Base-by-base conservation (phyloP, 805 yeast species). In the Candida maesae region DNA sequence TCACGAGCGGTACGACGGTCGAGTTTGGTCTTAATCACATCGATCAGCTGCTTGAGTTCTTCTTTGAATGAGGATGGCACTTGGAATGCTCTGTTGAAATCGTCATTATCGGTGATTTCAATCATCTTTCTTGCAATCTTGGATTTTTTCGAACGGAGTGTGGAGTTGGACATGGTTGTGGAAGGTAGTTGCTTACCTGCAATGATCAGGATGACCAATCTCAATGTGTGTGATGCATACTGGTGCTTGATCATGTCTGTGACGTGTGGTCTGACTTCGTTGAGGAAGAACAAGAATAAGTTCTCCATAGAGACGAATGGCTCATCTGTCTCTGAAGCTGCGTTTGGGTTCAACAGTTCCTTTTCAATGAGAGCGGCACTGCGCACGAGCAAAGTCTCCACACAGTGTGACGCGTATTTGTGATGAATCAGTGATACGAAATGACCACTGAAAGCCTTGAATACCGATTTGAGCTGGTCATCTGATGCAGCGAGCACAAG, bases 41-140 rank as follows among this genome's bases (percentile, higher is more conserved):
- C 58, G 25, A 84, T 56, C 11, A 83, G 47, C 15, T 72, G 73
- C 36, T 68, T 69, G 39, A 88, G 64, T 47, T 81, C 78, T 8
- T 68, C 68, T 50, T 79, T 82, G 60, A 86, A 86, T 0, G 84
- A 68, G 2, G 73, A 62, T 8, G 96, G 95, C 1, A 78, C 78
- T 63, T 79, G 85, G 58, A 77, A 85, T 0, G 81, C 66, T 43
- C 74, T 69, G 55, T 78, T 72, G 54, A 80, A 83, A 49, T 83
- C 89, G 13, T 80, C 82, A 46, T 73, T 81, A 60, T 86, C 95
- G 53, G 81, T 80, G 33, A 88, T 81, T 52, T 85, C 93, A 55
- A 88, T 86, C 95, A 87, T 86, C 59, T 89, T 89, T 61, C 98
- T 79, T 6, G 97, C 96, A 62, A 80, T 84, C 63, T 78, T 89